Percentiles rank a stretch among this genome's conserved stretches.
phyloP scores from a whole-genome alignment of 1,139 yeast genomes.

The Debaryomyces sp. region DNA sequence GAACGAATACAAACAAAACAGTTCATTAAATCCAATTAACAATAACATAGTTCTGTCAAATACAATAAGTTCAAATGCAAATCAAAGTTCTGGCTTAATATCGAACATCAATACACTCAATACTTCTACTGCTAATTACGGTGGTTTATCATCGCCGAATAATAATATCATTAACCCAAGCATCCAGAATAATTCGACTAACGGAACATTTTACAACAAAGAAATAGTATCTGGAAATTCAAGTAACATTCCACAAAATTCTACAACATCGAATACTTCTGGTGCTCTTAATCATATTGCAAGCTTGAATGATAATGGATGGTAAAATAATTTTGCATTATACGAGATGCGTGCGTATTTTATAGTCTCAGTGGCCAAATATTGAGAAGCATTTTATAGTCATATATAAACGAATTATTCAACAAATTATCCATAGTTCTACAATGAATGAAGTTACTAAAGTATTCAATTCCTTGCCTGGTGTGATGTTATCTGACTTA shows the following conservation, averaged over 20 bases:
- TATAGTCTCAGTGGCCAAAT: slow-evolving; percentile 3
- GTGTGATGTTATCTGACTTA: slow-evolving; percentile 3
- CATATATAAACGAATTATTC: neutral
- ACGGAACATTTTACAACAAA: slow-evolving; percentile 4
- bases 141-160: slow-evolving; percentile 12
- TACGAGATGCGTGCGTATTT: slow-evolving; percentile 3
- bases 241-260: neutral
- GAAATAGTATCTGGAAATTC: neutral
- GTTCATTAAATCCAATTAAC: neutral
- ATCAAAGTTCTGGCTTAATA: neutral
- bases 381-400: neutral
- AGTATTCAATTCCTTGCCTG: neutral
- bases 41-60: neutral
- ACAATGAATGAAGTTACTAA: neutral
- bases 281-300: slow-evolving; percentile 7
- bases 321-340: slow-evolving; percentile 7
- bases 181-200: neutral
- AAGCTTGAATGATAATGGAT: slow-evolving; percentile 10
- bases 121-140: neutral
- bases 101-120: neutral
- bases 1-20: slow-evolving; percentile 9
- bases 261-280: neutral
- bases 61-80: slow-evolving; percentile 2
- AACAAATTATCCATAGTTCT: neutral
- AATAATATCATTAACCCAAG: slow-evolving; percentile 12